A percentile compares a stretch with the other conserved stretches of the same genome.
Conservation (phyloP, 192 early-diverging fungal species). For the Physocladia obscura region DNA sequence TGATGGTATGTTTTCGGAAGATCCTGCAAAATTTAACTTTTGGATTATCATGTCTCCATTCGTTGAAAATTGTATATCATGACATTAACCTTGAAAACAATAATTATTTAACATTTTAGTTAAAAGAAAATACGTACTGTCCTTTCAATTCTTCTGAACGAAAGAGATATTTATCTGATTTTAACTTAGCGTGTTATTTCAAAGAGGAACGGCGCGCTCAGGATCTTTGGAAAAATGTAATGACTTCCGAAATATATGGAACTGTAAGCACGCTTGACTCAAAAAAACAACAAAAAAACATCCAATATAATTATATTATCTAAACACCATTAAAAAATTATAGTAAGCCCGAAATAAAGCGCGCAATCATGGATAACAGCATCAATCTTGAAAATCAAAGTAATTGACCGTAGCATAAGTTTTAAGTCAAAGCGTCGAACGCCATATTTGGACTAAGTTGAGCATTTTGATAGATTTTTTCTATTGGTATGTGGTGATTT, state of each 20-base stretch:
- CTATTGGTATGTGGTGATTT: too few relatives aligned
- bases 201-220: slow-evolving; percentile 68
- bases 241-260: slow-evolving; percentile 88
- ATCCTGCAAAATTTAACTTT: slow-evolving; percentile 74
- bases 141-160: slow-evolving; percentile 65
- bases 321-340: neutral
- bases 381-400: too few relatives aligned
- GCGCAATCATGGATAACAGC: neutral
- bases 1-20: slow-evolving; percentile 70
- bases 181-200: slow-evolving; percentile 89
- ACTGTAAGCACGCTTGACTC: too few relatives aligned
- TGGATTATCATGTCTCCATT: slow-evolving; percentile 81
- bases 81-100: slow-evolving; percentile 94
- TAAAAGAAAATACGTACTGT: neutral
- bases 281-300: too few relatives aligned
- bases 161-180: slow-evolving; percentile 84
- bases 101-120: neutral
- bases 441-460: too few relatives aligned
- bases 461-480: too few relatives aligned
- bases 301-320: slow-evolving; percentile 69
- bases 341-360: neutral
- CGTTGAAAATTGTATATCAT: slow-evolving; percentile 79
- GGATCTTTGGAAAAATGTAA: slow-evolving; percentile 86
- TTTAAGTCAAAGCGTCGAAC: too few relatives aligned
- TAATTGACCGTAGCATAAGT: too few relatives aligned